Evolutionary conservation across 1,139 yeast genomes (phyloP), one percentile per base, ranked within the genome.

Genomic region (Ogataea hybrid): DNA sequence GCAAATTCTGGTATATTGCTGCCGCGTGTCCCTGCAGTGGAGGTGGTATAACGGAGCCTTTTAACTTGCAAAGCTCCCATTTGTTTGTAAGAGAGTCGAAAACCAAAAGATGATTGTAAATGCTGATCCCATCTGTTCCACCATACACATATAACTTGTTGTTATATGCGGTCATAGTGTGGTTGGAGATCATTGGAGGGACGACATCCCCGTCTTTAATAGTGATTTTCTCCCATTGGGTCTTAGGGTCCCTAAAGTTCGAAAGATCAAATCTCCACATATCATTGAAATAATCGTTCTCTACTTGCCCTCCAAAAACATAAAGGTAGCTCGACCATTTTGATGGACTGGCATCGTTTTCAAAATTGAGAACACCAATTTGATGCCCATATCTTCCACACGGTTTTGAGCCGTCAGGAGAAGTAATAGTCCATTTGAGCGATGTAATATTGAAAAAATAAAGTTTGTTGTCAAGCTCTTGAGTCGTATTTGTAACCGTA

Each of bases 311-410:
- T 40, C 98, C 99, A 67, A 89, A 92, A 9, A 92, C 73, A 62
- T 82, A 92, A 39, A 94, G 44, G 35, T 58, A 61, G 39, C 64
- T 59, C 17, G 57, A 51, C 65, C 65, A 62, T 30, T 51, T 48
- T n/a, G 51, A 42, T 21, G 55, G 56, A 9, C 50, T 49, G 20
- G 21, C 75, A 5, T 39, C 31, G 1, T 54, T 49, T 44, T 61
- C 63, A 38, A 62, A 61, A 39, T 62, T 63, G 22, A 63, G 50
- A 16, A 63, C 66, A 2, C 63, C 73, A 43, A 84, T 75, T 39
- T 95, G 81, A 63, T 92, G 97, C 16, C 98, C 98, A 62, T 92
- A 92, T 50, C 99, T 75, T 3, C 98, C 98, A 31, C 81, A 70
- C 1, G 98, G 98, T 56, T 87, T 81, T 46, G 79, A 77, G 20